Percentiles rank a stretch among this genome's conserved stretches.
These are phyloP conservation scores for Pilatotrama ljubarskyi DNA, from an alignment of 768 basidiomycete genomes.

Conservation along the genomic window DNA sequence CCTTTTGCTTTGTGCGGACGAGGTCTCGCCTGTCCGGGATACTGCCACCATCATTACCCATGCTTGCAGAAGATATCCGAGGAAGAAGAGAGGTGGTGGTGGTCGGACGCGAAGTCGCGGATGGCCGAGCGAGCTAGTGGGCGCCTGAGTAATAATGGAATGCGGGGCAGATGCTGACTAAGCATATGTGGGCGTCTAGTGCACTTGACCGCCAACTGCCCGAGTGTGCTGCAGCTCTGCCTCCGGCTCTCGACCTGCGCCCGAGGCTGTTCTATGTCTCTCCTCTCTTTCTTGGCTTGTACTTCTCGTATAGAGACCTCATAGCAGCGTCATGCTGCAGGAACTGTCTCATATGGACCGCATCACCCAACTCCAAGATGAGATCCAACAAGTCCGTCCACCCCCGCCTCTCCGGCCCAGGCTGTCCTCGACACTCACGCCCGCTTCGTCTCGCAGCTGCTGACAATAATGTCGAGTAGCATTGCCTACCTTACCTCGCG, in stretches of 20 bases:
- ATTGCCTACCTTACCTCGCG: slow-evolving; percentile 77
- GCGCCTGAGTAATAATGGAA: slow-evolving; percentile 5
- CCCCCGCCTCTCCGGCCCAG: not conserved
- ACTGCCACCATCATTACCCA: slow-evolving; percentile 90
- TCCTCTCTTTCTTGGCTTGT: not conserved
- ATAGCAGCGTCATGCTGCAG: slow-evolving; percentile 81
- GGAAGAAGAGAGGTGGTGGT: not conserved
- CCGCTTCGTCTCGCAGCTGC: slow-evolving; percentile 48
- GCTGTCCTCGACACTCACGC: not conserved
- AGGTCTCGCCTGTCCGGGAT: slow-evolving; percentile 83
- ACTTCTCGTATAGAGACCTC: slow-evolving; percentile 12
- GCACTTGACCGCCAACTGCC: no score
- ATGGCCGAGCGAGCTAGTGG: not conserved
- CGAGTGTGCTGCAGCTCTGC: not conserved
- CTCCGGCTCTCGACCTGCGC: not conserved
- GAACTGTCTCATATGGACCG: slow-evolving; percentile 94
- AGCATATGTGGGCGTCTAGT: not conserved
- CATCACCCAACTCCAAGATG: slow-evolving; percentile 93
- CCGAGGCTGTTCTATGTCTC: slow-evolving; percentile 12
- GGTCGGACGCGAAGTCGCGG: slow-evolving; percentile 14
- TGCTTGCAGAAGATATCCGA: slow-evolving; percentile 29
- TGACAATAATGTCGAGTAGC: slow-evolving; percentile 85
- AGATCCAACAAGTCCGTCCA: slow-evolving; percentile 74
- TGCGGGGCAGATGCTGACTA: slow-evolving; percentile 1
- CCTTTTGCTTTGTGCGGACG: slow-evolving; percentile 72